A percentile compares a stretch with the other conserved stretches of the same genome.
phyloP scores from a whole-genome alignment of 2,329 filamentous ascomycete genomes.

The Hypomyces perniciosus region DNA sequence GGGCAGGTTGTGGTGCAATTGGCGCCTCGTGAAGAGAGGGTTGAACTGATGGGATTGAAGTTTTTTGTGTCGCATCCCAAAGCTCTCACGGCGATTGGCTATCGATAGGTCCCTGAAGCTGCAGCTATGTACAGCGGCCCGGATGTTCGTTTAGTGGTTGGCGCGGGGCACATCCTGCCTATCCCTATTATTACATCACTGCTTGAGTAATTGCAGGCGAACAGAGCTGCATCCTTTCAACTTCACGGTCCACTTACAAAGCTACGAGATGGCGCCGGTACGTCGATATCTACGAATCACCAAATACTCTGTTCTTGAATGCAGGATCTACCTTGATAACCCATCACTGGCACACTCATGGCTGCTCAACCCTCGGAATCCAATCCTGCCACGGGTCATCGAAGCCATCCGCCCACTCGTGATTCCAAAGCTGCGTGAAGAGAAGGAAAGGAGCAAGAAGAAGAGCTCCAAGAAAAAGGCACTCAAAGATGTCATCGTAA shows the following conservation, averaged over 20 bases:
- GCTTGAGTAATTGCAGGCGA: no score
- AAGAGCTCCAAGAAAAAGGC: slow-evolving; percentile 66
- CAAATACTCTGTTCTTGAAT: slow-evolving; percentile 92
- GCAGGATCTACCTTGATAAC: slow-evolving; percentile 91
- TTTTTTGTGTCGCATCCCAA: no score
- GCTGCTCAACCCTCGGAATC: slow-evolving; percentile 70
- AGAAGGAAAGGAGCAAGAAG: slow-evolving; percentile 57
- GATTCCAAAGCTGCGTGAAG: slow-evolving; percentile 84
- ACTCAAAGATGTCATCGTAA: slow-evolving; percentile 80
- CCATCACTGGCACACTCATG: slow-evolving; percentile 77
- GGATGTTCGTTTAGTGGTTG: slow-evolving; percentile 3
- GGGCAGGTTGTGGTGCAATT: slow-evolving; percentile 8
- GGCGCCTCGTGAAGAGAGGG: neutral
- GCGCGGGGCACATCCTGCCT: slow-evolving; percentile 1
- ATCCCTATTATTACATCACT: slow-evolving; percentile 13
- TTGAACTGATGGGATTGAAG: no score
- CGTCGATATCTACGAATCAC: slow-evolving; percentile 87
- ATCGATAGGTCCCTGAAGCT: neutral
- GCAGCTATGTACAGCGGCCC: slow-evolving; percentile 1
- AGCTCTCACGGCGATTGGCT: no score
- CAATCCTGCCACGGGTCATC: slow-evolving; percentile 76
- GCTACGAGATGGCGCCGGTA: slow-evolving; percentile 67
- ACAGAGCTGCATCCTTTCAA: neutral
- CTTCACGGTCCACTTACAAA: neutral
- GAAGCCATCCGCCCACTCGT: slow-evolving; percentile 79